Percentiles rank a stretch among this genome's conserved stretches.
These are phyloP conservation scores for Chamaecrista fasciculata DNA, from an alignment of 306 rosid genomes.

Conservation along the genomic window DNA sequence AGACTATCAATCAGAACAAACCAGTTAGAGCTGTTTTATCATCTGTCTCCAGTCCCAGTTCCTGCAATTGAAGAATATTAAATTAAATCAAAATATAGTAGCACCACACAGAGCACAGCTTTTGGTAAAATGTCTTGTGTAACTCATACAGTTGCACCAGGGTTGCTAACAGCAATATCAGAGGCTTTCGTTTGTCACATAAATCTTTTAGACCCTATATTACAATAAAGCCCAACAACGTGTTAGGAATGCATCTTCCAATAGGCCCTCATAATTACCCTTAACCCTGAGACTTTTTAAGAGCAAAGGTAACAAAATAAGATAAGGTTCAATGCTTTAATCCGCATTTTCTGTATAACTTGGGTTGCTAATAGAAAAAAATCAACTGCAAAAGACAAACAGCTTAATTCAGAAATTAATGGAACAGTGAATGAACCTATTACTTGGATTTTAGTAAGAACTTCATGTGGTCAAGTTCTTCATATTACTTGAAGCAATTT, in stretches of 20 bases:
- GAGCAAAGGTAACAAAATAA: background rate
- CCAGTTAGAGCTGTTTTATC: conserved; percentile 99
- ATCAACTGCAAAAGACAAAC: background rate
- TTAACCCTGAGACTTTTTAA: conserved; percentile 6
- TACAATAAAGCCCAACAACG: background rate
- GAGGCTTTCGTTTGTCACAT: background rate
- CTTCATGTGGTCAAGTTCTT: conserved; percentile 6
- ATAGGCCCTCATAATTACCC: background rate
- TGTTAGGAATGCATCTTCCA: background rate
- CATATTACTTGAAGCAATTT: background rate
- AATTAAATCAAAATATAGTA: conserved; percentile 25
- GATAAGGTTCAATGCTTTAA: conserved; percentile 4
- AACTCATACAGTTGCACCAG: background rate
- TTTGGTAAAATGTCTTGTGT: conserved; percentile 16
- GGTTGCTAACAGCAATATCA: conserved; percentile 27
- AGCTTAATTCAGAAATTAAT: background rate
- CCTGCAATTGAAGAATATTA: conserved; percentile 50
- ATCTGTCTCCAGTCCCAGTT: conserved; percentile 95
- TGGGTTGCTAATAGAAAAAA: background rate
- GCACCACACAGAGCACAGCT: background rate
- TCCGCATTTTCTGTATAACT: background rate
- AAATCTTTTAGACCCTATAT: conserved; percentile 13
- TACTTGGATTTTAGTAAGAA: conserved; percentile 7
- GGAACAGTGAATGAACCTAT: conserved; percentile 2
- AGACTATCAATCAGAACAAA: conserved; percentile 41